phyloP scores from a whole-genome alignment of 495 filamentous ascomycete species.

The Neurospora sp. region DNA sequence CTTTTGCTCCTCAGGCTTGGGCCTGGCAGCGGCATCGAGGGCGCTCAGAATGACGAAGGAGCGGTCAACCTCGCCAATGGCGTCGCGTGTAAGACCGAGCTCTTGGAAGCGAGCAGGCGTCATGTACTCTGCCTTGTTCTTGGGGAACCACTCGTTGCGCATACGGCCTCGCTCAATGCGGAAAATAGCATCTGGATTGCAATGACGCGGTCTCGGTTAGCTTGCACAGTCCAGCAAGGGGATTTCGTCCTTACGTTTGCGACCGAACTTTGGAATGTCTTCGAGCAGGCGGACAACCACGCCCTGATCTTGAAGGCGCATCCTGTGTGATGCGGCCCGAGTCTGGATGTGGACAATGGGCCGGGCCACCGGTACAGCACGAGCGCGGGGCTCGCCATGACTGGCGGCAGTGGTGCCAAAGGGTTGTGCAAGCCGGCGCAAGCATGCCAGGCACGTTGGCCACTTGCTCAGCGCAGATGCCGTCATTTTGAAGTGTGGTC shows the following conservation, averaged over 20 bases:
- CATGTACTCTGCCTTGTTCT: conserved; percentile 36
- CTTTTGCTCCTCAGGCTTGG: neutral
- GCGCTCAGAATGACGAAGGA: conserved; percentile 17
- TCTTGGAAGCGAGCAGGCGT: conserved; percentile 29
- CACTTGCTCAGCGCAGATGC: conserved; percentile 11
- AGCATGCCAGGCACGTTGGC: conserved; percentile 21
- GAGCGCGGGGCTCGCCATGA: conserved; percentile 1
- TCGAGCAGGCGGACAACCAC: conserved; percentile 51
- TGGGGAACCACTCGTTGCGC: conserved; percentile 39
- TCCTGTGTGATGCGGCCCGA: conserved; percentile 18
- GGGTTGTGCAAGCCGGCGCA: conserved; percentile 17
- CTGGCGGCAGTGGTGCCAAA: conserved; percentile 4
- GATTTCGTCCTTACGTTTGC: conserved; percentile 35
- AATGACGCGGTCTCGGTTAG: neutral
- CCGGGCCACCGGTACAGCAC: neutral
- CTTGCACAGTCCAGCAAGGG: neutral
- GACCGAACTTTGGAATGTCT: conserved; percentile 51
- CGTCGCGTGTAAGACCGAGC: conserved; percentile 27
- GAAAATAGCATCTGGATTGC: conserved; percentile 31
- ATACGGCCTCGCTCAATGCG: conserved; percentile 36
- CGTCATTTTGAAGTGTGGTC: conserved; percentile 7
- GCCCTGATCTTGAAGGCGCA: conserved; percentile 24
- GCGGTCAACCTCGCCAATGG: conserved; percentile 33
- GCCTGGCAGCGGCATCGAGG: conserved; percentile 1
- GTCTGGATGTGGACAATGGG: conserved; percentile 8